Base-by-base conservation (phyloP, 2,329 filamentous ascomycete species). In the Apiospora koreana region DNA sequence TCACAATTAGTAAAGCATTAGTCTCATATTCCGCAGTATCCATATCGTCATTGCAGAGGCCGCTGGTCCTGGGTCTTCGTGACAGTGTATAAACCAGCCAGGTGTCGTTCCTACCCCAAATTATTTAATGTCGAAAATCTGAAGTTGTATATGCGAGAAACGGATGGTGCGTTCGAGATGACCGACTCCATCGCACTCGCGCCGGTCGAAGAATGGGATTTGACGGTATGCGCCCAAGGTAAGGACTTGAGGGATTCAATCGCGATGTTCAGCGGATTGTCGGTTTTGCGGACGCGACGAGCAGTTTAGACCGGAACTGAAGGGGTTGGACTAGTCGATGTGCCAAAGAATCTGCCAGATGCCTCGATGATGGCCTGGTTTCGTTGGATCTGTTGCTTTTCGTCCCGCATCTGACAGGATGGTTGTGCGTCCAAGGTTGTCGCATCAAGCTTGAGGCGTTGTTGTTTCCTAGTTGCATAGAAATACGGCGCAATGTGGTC, bases 1-100 rank as follows among this genome's bases (percentile, higher is more conserved):
- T 76, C 74, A 90, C 88, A 82, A 89, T 84, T 76, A 88, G 81
- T 76, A 90, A 81, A 72, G 84, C 85, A 81, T 90, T 90, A 78
- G 88, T 90, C 77, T 89, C 87, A 80, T 89, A 89, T 81, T 90
- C 88, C 74, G 87, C 86, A 80, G 86, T 85, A 80, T 90, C 88
- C 88, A 90, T 90, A 78, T 86, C 87, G 86, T 77, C 77, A 80
- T 75, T 80, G 77, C 66, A 25, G 31, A n/a, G 42, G 31, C 65
- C 68, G 70, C 67, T 62, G 65, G 66, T 67, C 23, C 54, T 38
- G 48, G 50, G 69, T 54, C 70, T 75, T 71, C 74, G 67, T 71
- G 73, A 76, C 74, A 75, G 73, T 73, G 74, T 72, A 71, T 73
- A 73, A 66, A 70, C 75, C 71, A 62, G 31, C 35, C 18, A 62